These are phyloP conservation scores for Hibiscus syriacus DNA, from an alignment of 345 rosid species.

Conservation along the genomic window DNA sequence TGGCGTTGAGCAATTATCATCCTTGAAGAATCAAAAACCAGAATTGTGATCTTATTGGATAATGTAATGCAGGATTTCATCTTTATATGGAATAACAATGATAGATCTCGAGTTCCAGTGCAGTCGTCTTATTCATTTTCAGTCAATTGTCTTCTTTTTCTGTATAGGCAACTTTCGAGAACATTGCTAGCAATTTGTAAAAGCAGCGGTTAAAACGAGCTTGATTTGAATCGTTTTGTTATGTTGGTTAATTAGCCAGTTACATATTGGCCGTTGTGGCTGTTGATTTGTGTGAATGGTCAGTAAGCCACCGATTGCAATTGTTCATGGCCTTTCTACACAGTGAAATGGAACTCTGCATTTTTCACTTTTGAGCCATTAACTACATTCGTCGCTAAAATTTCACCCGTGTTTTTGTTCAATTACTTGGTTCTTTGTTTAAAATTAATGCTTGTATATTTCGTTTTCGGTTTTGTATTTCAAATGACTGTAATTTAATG, in stretches of 20 bases:
- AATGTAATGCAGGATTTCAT: background rate
- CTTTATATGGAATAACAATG: background rate
- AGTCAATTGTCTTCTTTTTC: no score
- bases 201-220: no score
- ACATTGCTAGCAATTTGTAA: background rate
- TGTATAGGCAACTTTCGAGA: background rate
- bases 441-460: background rate
- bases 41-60: background rate
- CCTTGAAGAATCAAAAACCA: background rate
- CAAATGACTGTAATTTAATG: slow-evolving; percentile 21
- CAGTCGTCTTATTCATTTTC: background rate
- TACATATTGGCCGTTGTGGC: slow-evolving; percentile 17
- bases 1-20: no score
- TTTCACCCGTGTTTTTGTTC: background rate
- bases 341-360: slow-evolving; percentile 5
- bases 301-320: slow-evolving; percentile 47
- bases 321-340: slow-evolving; percentile 14
- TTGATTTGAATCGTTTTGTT: background rate
- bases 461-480: background rate
- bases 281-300: slow-evolving; percentile 47
- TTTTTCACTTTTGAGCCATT: slow-evolving; percentile 27
- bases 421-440: background rate
- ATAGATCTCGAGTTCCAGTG: background rate
- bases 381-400: slow-evolving; percentile 16
- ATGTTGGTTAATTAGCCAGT: slow-evolving; percentile 48